These are phyloP conservation scores for Talaromyces sp. DNA, from an alignment of 2,329 filamentous ascomycete species.

Conservation along the genomic window DNA sequence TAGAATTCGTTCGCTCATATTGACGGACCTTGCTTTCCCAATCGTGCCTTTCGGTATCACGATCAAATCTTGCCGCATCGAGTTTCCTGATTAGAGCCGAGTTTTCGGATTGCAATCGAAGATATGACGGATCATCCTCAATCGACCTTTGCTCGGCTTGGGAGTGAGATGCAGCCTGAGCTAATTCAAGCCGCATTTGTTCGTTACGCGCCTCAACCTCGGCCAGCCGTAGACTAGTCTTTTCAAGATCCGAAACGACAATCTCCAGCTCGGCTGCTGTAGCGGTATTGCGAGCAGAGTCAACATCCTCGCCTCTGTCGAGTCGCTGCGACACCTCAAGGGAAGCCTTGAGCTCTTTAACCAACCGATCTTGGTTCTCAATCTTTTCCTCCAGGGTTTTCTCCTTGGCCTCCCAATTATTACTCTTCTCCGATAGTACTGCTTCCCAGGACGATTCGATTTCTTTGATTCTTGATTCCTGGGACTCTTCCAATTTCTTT, in stretches of 20 bases:
- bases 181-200: constrained; percentile 83
- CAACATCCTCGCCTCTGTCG: constrained; percentile 65
- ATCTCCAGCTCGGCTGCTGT: constrained; percentile 91
- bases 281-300: constrained; percentile 63
- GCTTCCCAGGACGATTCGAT: constrained; percentile 87
- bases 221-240: constrained; percentile 78
- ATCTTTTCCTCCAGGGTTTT: constrained; percentile 86
- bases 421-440: constrained; percentile 86
- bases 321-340: constrained; percentile 94
- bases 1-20: constrained; percentile 73
- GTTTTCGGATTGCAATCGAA: constrained; percentile 88
- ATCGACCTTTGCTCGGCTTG: constrained; percentile 60
- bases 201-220: constrained; percentile 94
- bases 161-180: constrained; percentile 75
- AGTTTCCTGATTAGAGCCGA: constrained; percentile 85
- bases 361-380: constrained; percentile 84
- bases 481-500: constrained; percentile 69
- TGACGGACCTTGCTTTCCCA: constrained; percentile 71
- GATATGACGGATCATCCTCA: constrained; percentile 85
- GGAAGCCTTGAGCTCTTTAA: constrained; percentile 94
- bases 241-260: constrained; percentile 84
- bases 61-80: constrained; percentile 77
- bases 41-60: constrained; percentile 72
- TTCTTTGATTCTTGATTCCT: constrained; percentile 80
- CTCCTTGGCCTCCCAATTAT: constrained; percentile 95